A percentile compares a stretch with the other conserved stretches of the same genome.
These are phyloP conservation scores for Salix suchowensis DNA, from an alignment of 345 rosid genomes.

Conservation along the genomic window DNA sequence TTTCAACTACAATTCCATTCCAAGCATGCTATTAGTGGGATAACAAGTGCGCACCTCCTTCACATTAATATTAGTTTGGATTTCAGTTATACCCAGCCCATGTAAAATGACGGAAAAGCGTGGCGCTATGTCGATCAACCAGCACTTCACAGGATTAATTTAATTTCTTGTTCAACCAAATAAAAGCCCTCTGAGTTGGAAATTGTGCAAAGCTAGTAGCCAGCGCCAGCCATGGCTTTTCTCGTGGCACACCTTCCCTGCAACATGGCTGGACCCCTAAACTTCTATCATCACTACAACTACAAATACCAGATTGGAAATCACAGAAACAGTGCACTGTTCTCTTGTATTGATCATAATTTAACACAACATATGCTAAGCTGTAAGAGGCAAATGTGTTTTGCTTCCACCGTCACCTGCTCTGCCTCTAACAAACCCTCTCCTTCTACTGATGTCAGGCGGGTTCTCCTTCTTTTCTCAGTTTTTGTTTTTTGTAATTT, in stretches of 20 bases:
- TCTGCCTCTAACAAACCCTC: conserved; percentile 57
- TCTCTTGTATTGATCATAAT: background rate
- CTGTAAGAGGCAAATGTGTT: conserved; percentile 2
- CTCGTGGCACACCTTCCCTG: conserved; percentile 30
- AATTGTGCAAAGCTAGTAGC: background rate
- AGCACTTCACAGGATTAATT: background rate
- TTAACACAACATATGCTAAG: background rate
- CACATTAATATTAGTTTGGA: no score
- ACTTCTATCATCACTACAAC: conserved; percentile 1
- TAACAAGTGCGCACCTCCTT: no score
- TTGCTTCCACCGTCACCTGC: conserved; percentile 28
- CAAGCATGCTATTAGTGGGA: no score
- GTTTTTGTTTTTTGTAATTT: background rate
- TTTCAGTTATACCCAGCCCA: background rate
- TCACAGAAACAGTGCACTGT: background rate
- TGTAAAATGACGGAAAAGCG: background rate
- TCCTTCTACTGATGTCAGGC: conserved; percentile 59
- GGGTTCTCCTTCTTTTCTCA: conserved; percentile 11
- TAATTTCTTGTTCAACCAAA: no score
- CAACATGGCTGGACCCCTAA: conserved; percentile 17
- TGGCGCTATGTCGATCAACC: conserved; percentile 24
- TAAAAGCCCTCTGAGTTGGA: background rate
- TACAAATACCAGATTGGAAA: conserved; percentile 9
- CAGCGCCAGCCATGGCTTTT: conserved; percentile 28
- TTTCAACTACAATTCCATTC: no score